Evolutionary conservation across 202 grass and related monocot species (phyloP).

Genomic region (Setaria italica): DNA sequence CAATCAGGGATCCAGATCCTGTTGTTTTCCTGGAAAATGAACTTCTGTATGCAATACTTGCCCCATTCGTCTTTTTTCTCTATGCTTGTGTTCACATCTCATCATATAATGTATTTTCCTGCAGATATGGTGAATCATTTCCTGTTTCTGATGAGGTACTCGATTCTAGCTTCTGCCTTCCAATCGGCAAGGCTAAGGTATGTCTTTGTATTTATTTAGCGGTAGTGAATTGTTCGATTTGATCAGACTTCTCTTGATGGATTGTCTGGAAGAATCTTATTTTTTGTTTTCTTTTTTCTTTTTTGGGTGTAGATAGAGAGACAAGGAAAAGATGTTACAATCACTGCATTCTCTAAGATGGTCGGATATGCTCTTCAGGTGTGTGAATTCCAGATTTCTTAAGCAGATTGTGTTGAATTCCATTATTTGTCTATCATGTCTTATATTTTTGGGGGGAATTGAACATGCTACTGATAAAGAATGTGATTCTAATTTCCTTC

Average conservation of each 20-base stretch:
- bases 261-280: conserved; percentile 6
- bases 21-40: conserved; percentile 99
- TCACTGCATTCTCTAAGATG: conserved; percentile 98
- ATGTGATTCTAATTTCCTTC: not conserved
- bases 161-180: conserved; percentile 95
- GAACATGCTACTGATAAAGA: not conserved
- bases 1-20: conserved; percentile 96
- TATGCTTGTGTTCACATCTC: not conserved
- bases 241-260: not conserved
- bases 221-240: not conserved
- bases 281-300: not conserved
- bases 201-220: conserved; percentile 25
- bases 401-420: not conserved
- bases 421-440: not conserved
- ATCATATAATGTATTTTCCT: conserved; percentile 35
- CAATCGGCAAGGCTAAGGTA: conserved; percentile 99
- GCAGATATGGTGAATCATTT: conserved; percentile 91
- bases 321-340: conserved; percentile 90
- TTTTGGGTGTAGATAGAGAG: conserved; percentile 63
- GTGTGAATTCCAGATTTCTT: conserved; percentile 28
- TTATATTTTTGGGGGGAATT: not conserved
- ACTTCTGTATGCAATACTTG: conserved; percentile 69
- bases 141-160: conserved; percentile 87
- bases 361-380: conserved; percentile 96
- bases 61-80: not conserved